Percentiles rank a stretch among this genome's conserved stretches.
Conservation (phyloP, 2,329 filamentous ascomycete genomes). For the Epichloe coenophiala region DNA sequence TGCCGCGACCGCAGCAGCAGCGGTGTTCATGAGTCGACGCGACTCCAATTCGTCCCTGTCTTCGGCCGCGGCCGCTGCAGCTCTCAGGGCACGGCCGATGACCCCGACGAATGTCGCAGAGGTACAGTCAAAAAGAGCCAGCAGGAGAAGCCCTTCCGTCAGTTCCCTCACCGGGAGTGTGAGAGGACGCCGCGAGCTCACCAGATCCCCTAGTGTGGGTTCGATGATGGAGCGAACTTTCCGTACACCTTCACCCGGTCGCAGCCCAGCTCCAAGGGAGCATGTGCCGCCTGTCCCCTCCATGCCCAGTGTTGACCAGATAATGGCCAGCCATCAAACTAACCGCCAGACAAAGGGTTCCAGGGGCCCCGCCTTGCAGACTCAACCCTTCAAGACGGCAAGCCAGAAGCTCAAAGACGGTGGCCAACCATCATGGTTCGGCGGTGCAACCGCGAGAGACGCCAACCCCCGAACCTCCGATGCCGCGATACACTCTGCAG, state of each 20-base stretch:
- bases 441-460: conserved; percentile 28
- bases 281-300: conserved; percentile 61
- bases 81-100: conserved; percentile 63
- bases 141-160: conserved; percentile 56
- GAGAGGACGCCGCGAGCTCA: conserved; percentile 31
- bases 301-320: conserved; percentile 41
- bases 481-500: conserved; percentile 20
- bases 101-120: conserved; percentile 69
- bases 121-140: conserved; percentile 76
- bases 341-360: conserved; percentile 16
- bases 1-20: conserved; percentile 66
- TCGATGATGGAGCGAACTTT: conserved; percentile 89
- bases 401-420: conserved; percentile 36
- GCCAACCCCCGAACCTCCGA: conserved; percentile 33
- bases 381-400: conserved; percentile 36
- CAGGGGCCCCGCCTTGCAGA: conserved; percentile 30
- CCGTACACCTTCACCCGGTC: conserved; percentile 54
- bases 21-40: conserved; percentile 58
- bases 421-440: conserved; percentile 34
- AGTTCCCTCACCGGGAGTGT: conserved; percentile 49
- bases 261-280: conserved; percentile 26
- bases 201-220: conserved; percentile 54
- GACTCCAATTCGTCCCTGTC: conserved; percentile 57
- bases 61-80: conserved; percentile 74
- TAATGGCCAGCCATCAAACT: conserved; percentile 12